Percentiles rank a stretch among this genome's conserved stretches.
These are phyloP conservation scores for Tuber borchii DNA, from an alignment of 495 filamentous ascomycete species.

Conservation along the genomic window DNA sequence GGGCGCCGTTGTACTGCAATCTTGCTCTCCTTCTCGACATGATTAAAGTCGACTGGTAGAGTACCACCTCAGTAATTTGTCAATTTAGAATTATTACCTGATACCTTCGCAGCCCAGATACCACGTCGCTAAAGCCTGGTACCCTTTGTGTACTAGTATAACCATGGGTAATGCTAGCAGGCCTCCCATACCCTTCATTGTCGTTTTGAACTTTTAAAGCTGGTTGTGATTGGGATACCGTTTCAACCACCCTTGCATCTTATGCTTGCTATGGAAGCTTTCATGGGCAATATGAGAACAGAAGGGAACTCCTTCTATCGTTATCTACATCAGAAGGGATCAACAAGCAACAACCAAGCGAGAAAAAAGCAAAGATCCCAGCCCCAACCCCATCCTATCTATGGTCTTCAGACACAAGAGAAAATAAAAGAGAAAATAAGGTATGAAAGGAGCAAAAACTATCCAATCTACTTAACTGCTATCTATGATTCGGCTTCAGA, in stretches of 20 bases:
- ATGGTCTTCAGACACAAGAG: neutral
- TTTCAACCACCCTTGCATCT: neutral
- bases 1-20: neutral
- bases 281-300: neutral
- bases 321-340: conserved; percentile 6
- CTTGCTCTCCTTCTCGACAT: neutral
- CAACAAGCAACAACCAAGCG: neutral
- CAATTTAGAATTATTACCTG: neutral
- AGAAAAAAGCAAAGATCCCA: neutral
- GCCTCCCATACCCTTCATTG: neutral
- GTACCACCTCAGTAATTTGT: neutral
- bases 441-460: neutral
- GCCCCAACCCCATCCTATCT: neutral
- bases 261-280: neutral
- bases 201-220: neutral
- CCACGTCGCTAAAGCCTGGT: neutral
- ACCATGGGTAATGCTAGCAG: neutral
- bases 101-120: neutral
- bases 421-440: neutral
- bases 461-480: neutral
- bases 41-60: neutral
- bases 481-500: neutral
- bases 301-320: neutral
- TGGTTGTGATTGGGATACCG: neutral
- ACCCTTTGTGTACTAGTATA: neutral